Conservation (phyloP, 2,329 filamentous ascomycete genomes). For the Monilinia aucupariae region DNA sequence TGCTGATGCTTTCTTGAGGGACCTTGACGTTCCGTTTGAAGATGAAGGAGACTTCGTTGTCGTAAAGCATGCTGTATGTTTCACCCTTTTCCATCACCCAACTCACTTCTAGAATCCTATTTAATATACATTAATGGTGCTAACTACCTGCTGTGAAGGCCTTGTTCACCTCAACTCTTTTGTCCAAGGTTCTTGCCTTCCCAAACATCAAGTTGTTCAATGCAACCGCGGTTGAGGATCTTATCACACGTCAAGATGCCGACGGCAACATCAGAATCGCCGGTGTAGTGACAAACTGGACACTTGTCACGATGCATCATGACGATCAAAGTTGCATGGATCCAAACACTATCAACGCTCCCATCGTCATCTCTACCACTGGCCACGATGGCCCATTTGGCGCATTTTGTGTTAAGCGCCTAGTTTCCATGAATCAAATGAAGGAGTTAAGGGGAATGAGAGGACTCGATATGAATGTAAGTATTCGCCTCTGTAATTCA, state of each 20-base stretch:
- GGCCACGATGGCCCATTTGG: conserved; percentile 89
- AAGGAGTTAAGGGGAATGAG: conserved; percentile 87
- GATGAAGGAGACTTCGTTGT: conserved; percentile 86
- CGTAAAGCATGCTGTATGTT: conserved; percentile 72
- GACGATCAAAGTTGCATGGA: conserved; percentile 95
- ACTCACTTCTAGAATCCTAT: neutral
- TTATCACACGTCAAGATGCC: conserved; percentile 70
- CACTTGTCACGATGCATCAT: conserved; percentile 79
- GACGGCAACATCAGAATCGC: conserved; percentile 61
- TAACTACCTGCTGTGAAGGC: conserved; percentile 39
- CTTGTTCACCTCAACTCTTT: conserved; percentile 81
- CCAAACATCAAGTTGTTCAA: conserved; percentile 97
- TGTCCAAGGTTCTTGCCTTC: conserved; percentile 76
- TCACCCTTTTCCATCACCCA: neutral
- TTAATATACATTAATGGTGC: neutral
- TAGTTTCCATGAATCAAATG: conserved; percentile 80
- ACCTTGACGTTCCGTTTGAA: conserved; percentile 79
- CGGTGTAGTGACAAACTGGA: conserved; percentile 95
- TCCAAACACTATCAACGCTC: conserved; percentile 93
- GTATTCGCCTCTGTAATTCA: neutral
- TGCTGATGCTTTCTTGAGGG: conserved; percentile 75
- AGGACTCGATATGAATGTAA: conserved; percentile 79
- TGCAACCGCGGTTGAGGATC: conserved; percentile 83
- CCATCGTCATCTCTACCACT: conserved; percentile 81
- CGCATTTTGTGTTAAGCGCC: conserved; percentile 84